Conservation (phyloP, 148 eudicot genomes). For the Rhododendron ferrugineum region DNA sequence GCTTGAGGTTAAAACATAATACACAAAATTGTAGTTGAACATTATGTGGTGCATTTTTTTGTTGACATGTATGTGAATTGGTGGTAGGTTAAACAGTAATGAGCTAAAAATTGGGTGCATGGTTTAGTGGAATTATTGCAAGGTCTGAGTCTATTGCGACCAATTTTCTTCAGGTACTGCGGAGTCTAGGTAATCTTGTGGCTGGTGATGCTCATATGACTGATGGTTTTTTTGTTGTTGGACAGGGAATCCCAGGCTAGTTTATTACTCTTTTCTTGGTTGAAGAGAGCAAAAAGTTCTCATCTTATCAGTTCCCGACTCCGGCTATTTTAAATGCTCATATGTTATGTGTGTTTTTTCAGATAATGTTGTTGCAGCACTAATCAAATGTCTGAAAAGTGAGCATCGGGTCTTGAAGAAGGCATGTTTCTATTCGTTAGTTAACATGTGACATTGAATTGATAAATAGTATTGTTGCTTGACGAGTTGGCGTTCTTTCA, state of each 20-base stretch:
- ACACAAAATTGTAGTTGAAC: background rate
- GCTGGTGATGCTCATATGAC: slow-evolving; percentile 72
- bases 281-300: background rate
- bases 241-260: slow-evolving; percentile 69
- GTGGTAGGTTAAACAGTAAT: background rate
- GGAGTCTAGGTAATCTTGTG: slow-evolving; percentile 92
- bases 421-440: slow-evolving; percentile 29
- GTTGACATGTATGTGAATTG: background rate
- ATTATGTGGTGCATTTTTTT: background rate
- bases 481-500: background rate
- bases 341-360: slow-evolving; percentile 15
- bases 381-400: slow-evolving; percentile 67
- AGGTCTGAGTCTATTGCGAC: background rate
- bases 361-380: slow-evolving; percentile 63
- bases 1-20: background rate
- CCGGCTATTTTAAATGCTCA: slow-evolving; percentile 5
- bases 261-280: slow-evolving; percentile 11
- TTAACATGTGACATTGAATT: background rate
- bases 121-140: background rate
- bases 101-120: background rate
- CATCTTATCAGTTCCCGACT: background rate
- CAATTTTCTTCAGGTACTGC: slow-evolving; percentile 44
- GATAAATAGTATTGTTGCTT: background rate
- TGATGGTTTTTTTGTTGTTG: slow-evolving; percentile 51
- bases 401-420: slow-evolving; percentile 95